Percentiles rank a stretch among this genome's conserved stretches.
Evolutionary conservation across 345 rosid genomes (phyloP).

Genomic region (Salix exigua): DNA sequence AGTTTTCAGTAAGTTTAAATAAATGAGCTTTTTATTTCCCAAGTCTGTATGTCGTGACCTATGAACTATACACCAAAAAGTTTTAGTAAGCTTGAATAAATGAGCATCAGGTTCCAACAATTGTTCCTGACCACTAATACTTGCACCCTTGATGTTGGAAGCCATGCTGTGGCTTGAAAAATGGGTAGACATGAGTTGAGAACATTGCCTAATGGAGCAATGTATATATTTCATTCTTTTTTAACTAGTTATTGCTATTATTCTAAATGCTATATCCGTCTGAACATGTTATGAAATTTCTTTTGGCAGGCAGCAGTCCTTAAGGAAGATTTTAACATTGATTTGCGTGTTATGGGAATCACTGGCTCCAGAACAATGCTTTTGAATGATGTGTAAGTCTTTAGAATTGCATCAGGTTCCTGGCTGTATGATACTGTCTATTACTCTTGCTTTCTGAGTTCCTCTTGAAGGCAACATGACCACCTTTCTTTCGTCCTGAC

Average conservation of each 20-base stretch:
- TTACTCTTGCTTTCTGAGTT: background rate
- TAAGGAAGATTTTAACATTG: conserved; percentile 96
- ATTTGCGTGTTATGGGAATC: conserved; percentile 94
- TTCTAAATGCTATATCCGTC: background rate
- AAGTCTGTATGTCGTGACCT: background rate
- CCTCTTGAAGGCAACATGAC: background rate
- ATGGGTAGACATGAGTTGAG: background rate
- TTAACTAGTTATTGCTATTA: background rate
- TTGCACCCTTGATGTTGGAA: background rate
- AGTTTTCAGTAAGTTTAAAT: too few relatives aligned
- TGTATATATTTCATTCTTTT: background rate
- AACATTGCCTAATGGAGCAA: background rate
- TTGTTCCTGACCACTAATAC: background rate
- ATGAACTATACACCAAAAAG: background rate
- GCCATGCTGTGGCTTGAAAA: background rate
- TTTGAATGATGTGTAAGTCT: conserved; percentile 77
- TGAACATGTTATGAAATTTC: conserved; percentile 2
- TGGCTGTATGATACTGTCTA: background rate
- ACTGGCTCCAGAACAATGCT: conserved; percentile 76
- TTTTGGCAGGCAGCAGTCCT: conserved; percentile 74
- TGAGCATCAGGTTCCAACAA: background rate
- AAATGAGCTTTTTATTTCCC: background rate
- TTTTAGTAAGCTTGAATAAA: background rate
- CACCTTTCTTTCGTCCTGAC: background rate
- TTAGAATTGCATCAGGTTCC: background rate